These are phyloP conservation scores for Populus simonii DNA, from an alignment of 345 rosid species.

Conservation along the genomic window DNA sequence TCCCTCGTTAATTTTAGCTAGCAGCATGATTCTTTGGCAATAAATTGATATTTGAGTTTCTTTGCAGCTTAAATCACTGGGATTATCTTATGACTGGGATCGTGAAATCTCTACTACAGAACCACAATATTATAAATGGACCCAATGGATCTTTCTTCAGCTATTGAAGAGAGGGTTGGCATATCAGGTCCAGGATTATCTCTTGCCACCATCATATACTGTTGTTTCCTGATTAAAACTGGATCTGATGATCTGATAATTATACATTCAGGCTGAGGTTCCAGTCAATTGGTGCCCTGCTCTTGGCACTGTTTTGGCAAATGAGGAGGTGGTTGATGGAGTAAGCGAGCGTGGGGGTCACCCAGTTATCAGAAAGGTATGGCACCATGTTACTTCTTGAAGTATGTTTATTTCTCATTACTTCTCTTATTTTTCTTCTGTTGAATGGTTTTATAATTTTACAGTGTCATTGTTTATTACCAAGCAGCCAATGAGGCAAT, in stretches of 20 bases:
- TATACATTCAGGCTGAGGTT: constrained; percentile 75
- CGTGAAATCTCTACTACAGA: constrained; percentile 91
- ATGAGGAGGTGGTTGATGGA: constrained; percentile 97
- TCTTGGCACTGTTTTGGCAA: constrained; percentile 97
- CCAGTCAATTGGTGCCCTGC: constrained; percentile 99
- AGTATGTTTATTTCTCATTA: constrained; percentile 8
- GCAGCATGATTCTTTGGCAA: background rate
- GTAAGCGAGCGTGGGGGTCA: constrained; percentile 96
- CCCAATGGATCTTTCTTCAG: constrained; percentile 98
- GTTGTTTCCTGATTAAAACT: constrained; percentile 18
- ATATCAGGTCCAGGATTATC: constrained; percentile 63
- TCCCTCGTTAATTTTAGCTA: background rate
- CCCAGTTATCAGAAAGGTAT: constrained; percentile 93
- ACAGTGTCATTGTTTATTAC: constrained; percentile 95
- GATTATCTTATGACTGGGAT: constrained; percentile 96
- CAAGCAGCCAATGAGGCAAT: constrained; percentile 99
- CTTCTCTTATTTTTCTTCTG: constrained; percentile 32
- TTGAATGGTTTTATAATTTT: constrained; percentile 67
- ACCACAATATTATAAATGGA: constrained; percentile 90
- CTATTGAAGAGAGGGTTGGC: constrained; percentile 92
- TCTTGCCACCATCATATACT: constrained; percentile 8
- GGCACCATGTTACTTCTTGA: background rate
- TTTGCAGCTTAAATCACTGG: constrained; percentile 83
- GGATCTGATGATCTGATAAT: constrained; percentile 18
- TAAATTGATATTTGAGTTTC: constrained; percentile 16